A percentile compares a stretch with the other conserved stretches of the same genome.
phyloP scores from a whole-genome alignment of 805 yeast species.

The Lachancea thermotolerans region DNA sequence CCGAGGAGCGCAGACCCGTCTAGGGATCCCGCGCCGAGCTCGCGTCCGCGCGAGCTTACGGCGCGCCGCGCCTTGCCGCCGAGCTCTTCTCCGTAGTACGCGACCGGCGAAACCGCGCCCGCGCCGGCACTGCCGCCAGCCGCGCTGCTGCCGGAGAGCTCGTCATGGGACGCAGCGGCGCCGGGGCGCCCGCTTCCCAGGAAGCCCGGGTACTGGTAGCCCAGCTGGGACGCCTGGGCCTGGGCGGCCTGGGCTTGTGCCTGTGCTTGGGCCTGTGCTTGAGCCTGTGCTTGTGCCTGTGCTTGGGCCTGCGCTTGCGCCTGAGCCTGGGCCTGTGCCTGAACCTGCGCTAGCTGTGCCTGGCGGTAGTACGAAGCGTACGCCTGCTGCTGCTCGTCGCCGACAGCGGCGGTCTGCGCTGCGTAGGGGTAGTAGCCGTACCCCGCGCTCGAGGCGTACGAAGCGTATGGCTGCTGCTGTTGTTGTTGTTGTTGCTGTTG shows the following conservation, averaged over 20 bases:
- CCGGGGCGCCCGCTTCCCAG: slow-evolving; percentile 3
- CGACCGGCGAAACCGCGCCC: neutral
- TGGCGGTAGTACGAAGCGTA: slow-evolving; percentile 4
- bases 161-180: neutral
- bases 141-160: neutral
- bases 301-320: slow-evolving; percentile 4
- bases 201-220: slow-evolving; percentile 19
- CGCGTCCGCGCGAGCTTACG: neutral
- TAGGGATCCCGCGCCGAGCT: slow-evolving; percentile 1
- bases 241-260: slow-evolving; percentile 7
- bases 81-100: slow-evolving; percentile 1
- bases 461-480: slow-evolving; percentile 9
- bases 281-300: slow-evolving; percentile 6
- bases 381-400: slow-evolving; percentile 4
- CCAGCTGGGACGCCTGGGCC: slow-evolving; percentile 5
- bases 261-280: slow-evolving; percentile 6
- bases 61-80: slow-evolving; percentile 1
- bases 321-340: slow-evolving; percentile 5
- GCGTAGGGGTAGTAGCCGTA: slow-evolving; percentile 4
- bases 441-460: neutral
- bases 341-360: slow-evolving; percentile 7
- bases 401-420: neutral
- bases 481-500: slow-evolving; percentile 11
- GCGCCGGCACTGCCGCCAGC: too few relatives aligned
- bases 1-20: slow-evolving; percentile 5